Base-by-base conservation (phyloP, 129 eudicot species). In the Deinandra increscens region DNA sequence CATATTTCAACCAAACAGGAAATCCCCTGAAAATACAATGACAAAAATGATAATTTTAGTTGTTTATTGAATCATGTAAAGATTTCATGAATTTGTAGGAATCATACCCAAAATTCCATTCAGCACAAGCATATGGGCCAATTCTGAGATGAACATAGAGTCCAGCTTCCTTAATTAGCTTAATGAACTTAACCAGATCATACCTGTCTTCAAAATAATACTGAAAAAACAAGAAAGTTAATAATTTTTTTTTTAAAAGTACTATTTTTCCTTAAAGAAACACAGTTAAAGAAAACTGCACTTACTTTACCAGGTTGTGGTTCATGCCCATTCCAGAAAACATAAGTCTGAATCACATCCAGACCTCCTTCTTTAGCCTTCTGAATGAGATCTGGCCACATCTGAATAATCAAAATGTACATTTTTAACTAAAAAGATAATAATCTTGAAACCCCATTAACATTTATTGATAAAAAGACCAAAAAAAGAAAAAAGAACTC, bases 321-420 rank as follows among this genome's bases (percentile, higher is more conserved):
- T 71, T 94, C 99, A 85, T 94, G 99, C 58, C 99, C 99, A 85
- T 94, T 94, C 99, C 99, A 94, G 81, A 94, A 94, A 66, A 94
- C 99, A 81, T 94, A 94, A 69, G 99, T 94, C 80, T 94, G 95
- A 55, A 94, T 94, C 62, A 94, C 99, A 87, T 94, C 99, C 71
- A 94, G 50, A 5, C 99, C 99, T 64, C 99, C 99, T 82, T 90
- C 99, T 82, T 90, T 94, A 1, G 99, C 96, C 80, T 90, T 94
- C 83, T 82, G 82, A 60, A 94, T 94, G 80, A 94, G 99, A 82
- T 90, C 99, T 81, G 99, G 97, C 99, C 99, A 94, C 99, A 94
- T 94, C 99, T 94, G 64, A 46, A 68, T n/a, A 14, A 66, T 22
- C 68, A 84, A 66, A 51, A 54, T 58, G 15, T n/a, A 44, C 11